phyloP scores from a whole-genome alignment of 2,329 filamentous ascomycete species.

The Microdochium trichocladiopsis region DNA sequence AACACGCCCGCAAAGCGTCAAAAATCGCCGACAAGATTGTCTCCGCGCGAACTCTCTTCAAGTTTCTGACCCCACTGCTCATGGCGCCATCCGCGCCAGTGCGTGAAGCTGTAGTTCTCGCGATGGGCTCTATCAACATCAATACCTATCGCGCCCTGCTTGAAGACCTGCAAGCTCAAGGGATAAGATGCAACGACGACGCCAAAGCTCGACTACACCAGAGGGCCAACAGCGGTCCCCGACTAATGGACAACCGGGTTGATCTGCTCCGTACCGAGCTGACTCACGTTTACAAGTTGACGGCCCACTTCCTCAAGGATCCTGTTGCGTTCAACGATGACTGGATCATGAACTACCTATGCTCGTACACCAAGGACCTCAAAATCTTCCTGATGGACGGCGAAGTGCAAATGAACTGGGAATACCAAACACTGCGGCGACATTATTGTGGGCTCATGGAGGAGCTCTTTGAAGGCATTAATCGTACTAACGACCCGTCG shows the following conservation, averaged over 20 bases:
- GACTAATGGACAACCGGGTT: constrained; percentile 67
- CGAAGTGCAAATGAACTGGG: constrained; percentile 90
- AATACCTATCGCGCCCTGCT: constrained; percentile 88
- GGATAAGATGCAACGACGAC: constrained; percentile 81
- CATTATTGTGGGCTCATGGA: constrained; percentile 95
- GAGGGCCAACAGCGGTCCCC: constrained; percentile 74
- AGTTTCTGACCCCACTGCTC: constrained; percentile 81
- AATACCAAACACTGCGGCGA: constrained; percentile 83
- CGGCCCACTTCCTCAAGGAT: constrained; percentile 78
- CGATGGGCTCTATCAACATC: constrained; percentile 89
- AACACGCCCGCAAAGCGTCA: constrained; percentile 79
- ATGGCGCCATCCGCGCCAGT: constrained; percentile 75
- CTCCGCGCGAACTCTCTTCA: constrained; percentile 83
- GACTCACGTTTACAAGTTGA: constrained; percentile 92
- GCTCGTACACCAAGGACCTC: constrained; percentile 84
- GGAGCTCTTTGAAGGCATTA: constrained; percentile 86
- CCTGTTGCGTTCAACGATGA: constrained; percentile 76
- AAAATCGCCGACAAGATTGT: constrained; percentile 72
- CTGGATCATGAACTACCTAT: constrained; percentile 83
- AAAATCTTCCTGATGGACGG: constrained; percentile 92
- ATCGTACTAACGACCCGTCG: constrained; percentile 74
- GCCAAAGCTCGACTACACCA: constrained; percentile 82
- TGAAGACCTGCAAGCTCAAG: constrained; percentile 82
- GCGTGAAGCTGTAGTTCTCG: constrained; percentile 81
- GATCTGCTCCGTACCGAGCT: constrained; percentile 89